A percentile compares a stretch with the other conserved stretches of the same genome.
Evolutionary conservation across 345 rosid species (phyloP).

Genomic region (Camelina laxa): DNA sequence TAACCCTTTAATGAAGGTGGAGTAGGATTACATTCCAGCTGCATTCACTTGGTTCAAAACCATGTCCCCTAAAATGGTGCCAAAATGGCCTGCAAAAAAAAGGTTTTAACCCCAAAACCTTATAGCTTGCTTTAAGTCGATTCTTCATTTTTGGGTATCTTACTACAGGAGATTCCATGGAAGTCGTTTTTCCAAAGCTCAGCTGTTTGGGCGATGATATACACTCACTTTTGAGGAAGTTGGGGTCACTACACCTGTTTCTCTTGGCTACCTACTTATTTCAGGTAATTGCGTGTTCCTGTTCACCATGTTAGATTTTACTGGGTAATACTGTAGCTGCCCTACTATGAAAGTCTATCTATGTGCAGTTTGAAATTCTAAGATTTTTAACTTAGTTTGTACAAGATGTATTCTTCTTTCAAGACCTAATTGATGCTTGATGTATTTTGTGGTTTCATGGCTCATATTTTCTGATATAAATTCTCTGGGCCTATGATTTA

Average conservation of each 20-base stretch:
- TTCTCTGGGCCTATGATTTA: not conserved
- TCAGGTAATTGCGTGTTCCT: constrained; percentile 60
- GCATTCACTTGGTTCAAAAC: constrained; percentile 12
- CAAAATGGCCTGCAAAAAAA: constrained; percentile 18
- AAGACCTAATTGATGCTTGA: constrained; percentile 1
- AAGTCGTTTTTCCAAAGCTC: constrained; percentile 69
- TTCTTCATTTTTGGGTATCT: constrained; percentile 26
- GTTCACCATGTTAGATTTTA: constrained; percentile 12
- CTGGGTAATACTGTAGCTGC: constrained; percentile 14
- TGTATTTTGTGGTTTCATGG: constrained; percentile 22
- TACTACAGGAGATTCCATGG: constrained; percentile 88
- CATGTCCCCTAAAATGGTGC: constrained; percentile 1
- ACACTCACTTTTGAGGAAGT: constrained; percentile 95
- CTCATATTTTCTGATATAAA: constrained; percentile 30
- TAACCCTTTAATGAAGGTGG: constrained; percentile 16
- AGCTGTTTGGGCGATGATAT: constrained; percentile 96
- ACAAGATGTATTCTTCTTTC: constrained; percentile 13
- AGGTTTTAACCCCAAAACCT: constrained; percentile 1
- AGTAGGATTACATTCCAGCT: constrained; percentile 1
- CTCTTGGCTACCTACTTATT: constrained; percentile 96
- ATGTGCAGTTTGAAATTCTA: not conserved
- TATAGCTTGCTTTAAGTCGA: constrained; percentile 14
- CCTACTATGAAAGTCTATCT: not conserved
- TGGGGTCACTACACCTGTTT: constrained; percentile 96
- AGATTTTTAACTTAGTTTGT: not conserved